Base-by-base conservation (phyloP, 345 rosid species). In the Euclidium syriacum region DNA sequence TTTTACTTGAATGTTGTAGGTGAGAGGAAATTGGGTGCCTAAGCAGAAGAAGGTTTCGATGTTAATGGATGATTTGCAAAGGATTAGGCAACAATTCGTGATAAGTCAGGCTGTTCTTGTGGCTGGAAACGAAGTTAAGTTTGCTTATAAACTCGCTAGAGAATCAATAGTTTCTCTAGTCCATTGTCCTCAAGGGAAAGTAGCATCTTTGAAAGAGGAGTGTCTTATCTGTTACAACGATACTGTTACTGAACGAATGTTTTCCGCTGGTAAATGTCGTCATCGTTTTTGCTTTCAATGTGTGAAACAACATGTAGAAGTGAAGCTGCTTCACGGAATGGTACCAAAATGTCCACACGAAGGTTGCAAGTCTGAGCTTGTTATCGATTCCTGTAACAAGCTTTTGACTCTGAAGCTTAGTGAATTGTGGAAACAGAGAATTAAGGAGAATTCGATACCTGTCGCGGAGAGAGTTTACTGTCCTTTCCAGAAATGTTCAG, bases 221-320 rank as follows among this genome's bases (percentile, higher is more conserved):
- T 86, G 95, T 66, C 72, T 49, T 15, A 85, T 91, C 54, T 91
- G 92, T 70, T 78, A 71, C 60, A 78, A 79, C 33, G 86, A 82
- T 54, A 66, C 50, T 16, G 75, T 64, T 50, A 53, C 58, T 42
- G 65, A 52, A 3, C 63, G 55, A 66, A 85, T 91, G 75, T 91
- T 91, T 68, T 46, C 81, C 4, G 73, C 85, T 29, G 84, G 78
- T 51, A 78, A 72, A 30, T 91, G 98, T 62, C 51, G 50, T 53
- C 96, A 88, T 20, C 73, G 90, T 14, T 91, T 73, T 48, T 91
- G 96, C 73, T 61, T 78, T 69, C 73, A 80, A 24, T 91, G 98
- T 64, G 85, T 86, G 81, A 91, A 77, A 60, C 84, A 79, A 66
- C 95, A 88, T 35, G 83, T 86, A 3, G 90, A 86, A 73, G 87